Base-by-base conservation (phyloP, 2,329 filamentous ascomycete genomes). In the Scedosporium boydii region DNA sequence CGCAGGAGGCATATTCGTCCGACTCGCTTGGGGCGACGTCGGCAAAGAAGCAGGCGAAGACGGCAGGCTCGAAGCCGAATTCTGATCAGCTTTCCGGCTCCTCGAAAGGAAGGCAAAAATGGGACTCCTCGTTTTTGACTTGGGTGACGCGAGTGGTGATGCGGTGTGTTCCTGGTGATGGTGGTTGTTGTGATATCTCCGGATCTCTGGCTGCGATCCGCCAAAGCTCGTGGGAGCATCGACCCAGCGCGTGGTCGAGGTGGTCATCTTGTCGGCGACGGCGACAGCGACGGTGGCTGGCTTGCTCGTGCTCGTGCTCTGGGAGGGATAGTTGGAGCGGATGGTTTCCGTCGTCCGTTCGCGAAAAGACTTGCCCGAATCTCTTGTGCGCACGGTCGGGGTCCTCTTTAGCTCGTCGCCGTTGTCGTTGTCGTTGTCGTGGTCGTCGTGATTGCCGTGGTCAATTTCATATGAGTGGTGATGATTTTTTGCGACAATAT, bases 41-140 rank as follows among this genome's bases (percentile, higher is more conserved):
- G 51, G 60, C 18, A 29, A 7, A 34, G 21, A n/a, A 48, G 41
- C 21, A 14, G 42, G 46, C 4, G 23, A 41, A 21, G 23, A 1
- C 16, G 42, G 26, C 42, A n/a, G 23, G n/a, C 16, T 18, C 9
- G 57, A n/a, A 16, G 34, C 16, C 3, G 57, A n/a, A 6, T 23
- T 26, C 38, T 42, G 29, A 72, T 73, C 48, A 63, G 74, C 74
- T 65, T 75, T 78, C 64, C 76, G 74, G 29, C 72, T 70, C 63
- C 76, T 76, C 18, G 76, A 73, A 56, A 83, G 70, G 60, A 80
- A 75, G 16, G 76, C 71, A 61, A 82, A 71, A 34, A 82, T 72
- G 18, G 77, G 76, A 12, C 59, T 76, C 65, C 68, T 75, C 6
- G 70, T 63, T 64, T 74, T 77, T 14, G 67, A 67, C 63, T 64